Percentiles rank a stretch among this genome's conserved stretches.
Evolutionary conservation across 176 grass and related monocot genomes (phyloP).

Genomic region (Leersia perrieri): DNA sequence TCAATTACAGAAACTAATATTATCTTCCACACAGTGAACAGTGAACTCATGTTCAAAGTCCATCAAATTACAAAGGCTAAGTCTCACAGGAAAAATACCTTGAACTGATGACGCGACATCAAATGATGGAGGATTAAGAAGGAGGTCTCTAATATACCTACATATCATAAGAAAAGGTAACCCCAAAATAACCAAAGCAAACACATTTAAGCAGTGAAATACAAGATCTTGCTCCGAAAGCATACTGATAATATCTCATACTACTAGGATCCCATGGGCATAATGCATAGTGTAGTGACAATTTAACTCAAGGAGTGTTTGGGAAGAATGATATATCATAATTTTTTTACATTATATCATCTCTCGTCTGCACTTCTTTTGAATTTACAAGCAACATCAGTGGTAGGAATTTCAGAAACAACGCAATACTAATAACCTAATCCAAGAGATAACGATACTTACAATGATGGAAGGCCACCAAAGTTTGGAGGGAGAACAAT

Average conservation of each 20-base stretch:
- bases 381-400: background rate
- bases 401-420: background rate
- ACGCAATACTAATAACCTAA: background rate
- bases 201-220: conserved; percentile 12
- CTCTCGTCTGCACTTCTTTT: background rate
- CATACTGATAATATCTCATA: background rate
- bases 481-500: conserved; percentile 80
- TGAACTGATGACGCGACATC: conserved; percentile 77
- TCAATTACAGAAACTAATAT: background rate
- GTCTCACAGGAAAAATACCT: conserved; percentile 41
- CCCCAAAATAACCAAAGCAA: conserved; percentile 13
- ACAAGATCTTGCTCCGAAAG: background rate
- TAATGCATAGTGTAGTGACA: background rate
- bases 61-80: background rate
- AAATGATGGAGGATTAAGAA: conserved; percentile 86
- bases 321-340: background rate
- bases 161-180: conserved; percentile 12
- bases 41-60: conserved; percentile 20
- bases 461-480: conserved; percentile 83
- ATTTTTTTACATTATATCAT: background rate
- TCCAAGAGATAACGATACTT: conserved; percentile 43
- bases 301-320: conserved; percentile 20
- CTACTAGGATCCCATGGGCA: background rate
- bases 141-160: conserved; percentile 97
- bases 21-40: background rate